Evolutionary conservation across 2,329 filamentous ascomycete genomes (phyloP).

Genomic region (Cadophora sp.): DNA sequence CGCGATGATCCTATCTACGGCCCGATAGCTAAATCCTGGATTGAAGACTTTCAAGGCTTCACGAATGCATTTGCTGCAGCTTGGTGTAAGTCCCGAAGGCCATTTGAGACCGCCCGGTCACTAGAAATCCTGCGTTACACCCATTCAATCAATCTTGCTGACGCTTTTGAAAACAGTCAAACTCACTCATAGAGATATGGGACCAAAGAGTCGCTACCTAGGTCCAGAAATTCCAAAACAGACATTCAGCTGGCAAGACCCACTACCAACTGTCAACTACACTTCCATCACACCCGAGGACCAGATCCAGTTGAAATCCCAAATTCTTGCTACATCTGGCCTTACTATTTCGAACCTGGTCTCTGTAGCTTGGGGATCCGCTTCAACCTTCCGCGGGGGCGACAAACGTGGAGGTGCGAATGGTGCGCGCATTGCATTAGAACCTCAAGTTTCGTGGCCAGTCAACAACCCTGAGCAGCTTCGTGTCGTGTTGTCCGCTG

Average conservation of each 20-base stretch:
- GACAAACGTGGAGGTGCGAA: slow-evolving; percentile 87
- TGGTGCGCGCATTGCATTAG: slow-evolving; percentile 76
- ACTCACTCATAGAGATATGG: slow-evolving; percentile 81
- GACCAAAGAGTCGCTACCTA: slow-evolving; percentile 72
- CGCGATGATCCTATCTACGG: slow-evolving; percentile 75
- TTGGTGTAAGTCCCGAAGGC: slow-evolving; percentile 57
- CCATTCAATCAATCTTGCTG: neutral
- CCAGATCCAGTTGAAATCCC: slow-evolving; percentile 67
- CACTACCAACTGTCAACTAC: slow-evolving; percentile 60
- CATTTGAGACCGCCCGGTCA: too few species aligned
- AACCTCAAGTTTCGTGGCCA: slow-evolving; percentile 74
- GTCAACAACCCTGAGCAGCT: slow-evolving; percentile 78
- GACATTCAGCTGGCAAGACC: slow-evolving; percentile 76
- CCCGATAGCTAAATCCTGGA: slow-evolving; percentile 76
- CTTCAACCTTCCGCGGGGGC: slow-evolving; percentile 73
- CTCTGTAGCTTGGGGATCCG: slow-evolving; percentile 70
- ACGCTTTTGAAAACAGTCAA: slow-evolving; percentile 61
- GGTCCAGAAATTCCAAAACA: slow-evolving; percentile 77
- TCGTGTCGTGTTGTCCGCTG: slow-evolving; percentile 36
- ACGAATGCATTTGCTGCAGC: slow-evolving; percentile 73
- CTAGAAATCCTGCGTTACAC: too few species aligned
- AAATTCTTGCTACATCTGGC: slow-evolving; percentile 66
- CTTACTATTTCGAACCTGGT: slow-evolving; percentile 67
- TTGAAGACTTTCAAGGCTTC: slow-evolving; percentile 71
- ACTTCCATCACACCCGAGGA: slow-evolving; percentile 58